phyloP scores from a whole-genome alignment of 768 basidiomycete species.

The Rhizopogon vinicolor region DNA sequence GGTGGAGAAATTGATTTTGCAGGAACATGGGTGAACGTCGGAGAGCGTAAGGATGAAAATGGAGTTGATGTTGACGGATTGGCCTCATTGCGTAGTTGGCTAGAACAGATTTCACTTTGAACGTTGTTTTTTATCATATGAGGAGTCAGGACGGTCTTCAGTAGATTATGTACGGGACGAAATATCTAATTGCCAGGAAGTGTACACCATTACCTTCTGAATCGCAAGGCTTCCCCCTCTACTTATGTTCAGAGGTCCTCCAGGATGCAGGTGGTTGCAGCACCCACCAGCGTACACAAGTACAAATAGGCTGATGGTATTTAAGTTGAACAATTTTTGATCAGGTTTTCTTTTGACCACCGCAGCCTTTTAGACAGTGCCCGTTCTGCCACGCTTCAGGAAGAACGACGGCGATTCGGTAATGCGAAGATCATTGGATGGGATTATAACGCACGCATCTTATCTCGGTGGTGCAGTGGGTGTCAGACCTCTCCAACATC shows the following conservation, averaged over 20 bases:
- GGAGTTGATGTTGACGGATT: slow-evolving; percentile 32
- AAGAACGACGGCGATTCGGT: slow-evolving; percentile 64
- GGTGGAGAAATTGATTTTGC: slow-evolving; percentile 73
- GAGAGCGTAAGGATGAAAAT: slow-evolving; percentile 32
- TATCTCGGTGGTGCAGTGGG: slow-evolving; percentile 45
- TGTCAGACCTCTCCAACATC: slow-evolving; percentile 68
- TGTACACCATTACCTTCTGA: too few relatives aligned
- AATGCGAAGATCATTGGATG: slow-evolving; percentile 55
- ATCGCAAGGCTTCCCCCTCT: too few relatives aligned
- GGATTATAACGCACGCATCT: slow-evolving; percentile 58
- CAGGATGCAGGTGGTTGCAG: too few relatives aligned
- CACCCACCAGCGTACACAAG: slow-evolving; percentile 13
- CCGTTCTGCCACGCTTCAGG: slow-evolving; percentile 43
- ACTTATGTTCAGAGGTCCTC: background rate
- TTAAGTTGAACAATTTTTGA: slow-evolving; percentile 4
- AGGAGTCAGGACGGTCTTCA: too few relatives aligned
- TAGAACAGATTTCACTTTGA: slow-evolving; percentile 37
- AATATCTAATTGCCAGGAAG: background rate
- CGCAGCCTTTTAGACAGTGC: slow-evolving; percentile 76
- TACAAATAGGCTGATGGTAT: slow-evolving; percentile 20
- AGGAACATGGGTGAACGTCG: slow-evolving; percentile 47
- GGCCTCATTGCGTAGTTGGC: slow-evolving; percentile 40
- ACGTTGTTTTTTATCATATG: slow-evolving; percentile 3
- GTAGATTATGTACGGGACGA: too few relatives aligned
- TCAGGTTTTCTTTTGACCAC: slow-evolving; percentile 11